Conservation (phyloP, 768 basidiomycete species). For the Sarcomyxa edulis region DNA sequence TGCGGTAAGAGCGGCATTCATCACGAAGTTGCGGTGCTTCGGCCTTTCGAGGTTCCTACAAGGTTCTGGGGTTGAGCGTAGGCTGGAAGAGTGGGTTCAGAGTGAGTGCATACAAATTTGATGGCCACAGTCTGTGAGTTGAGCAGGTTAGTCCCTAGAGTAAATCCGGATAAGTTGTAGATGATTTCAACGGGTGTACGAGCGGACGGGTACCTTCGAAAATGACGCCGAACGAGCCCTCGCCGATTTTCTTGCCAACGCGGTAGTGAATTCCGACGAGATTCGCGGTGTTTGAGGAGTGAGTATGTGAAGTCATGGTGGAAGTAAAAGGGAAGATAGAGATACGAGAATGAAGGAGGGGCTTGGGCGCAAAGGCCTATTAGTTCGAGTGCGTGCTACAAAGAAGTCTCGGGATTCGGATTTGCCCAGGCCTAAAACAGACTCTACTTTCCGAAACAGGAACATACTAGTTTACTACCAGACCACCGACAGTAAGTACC, state of each 20-base stretch:
- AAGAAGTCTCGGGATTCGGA: slow-evolving; percentile 7
- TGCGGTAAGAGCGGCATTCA: slow-evolving; percentile 96
- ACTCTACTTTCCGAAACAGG: too few species aligned
- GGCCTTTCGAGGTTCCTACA: slow-evolving; percentile 85
- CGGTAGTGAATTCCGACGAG: slow-evolving; percentile 96
- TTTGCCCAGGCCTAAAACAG: slow-evolving; percentile 5
- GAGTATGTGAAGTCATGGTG: slow-evolving; percentile 54
- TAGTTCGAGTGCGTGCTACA: slow-evolving; percentile 13
- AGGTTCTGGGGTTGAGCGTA: slow-evolving; percentile 8
- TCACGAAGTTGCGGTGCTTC: slow-evolving; percentile 98
- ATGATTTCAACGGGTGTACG: slow-evolving; percentile 3
- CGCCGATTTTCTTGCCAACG: slow-evolving; percentile 98
- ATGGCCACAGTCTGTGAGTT: slow-evolving; percentile 99
- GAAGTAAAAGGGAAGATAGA: slow-evolving; percentile 15
- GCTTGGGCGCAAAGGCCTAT: slow-evolving; percentile 18
- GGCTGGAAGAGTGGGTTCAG: slow-evolving; percentile 10
- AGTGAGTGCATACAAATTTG: slow-evolving; percentile 89
- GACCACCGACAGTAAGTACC: too few species aligned
- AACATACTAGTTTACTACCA: too few species aligned
- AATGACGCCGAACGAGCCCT: slow-evolving; percentile 97
- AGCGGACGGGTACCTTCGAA: slow-evolving; percentile 60
- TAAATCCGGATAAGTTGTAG: slow-evolving; percentile 5
- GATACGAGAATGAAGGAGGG: slow-evolving; percentile 22
- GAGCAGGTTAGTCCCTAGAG: slow-evolving; percentile 88
- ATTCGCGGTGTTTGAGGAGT: slow-evolving; percentile 60